Percentiles rank a stretch among this genome's conserved stretches.
These are phyloP conservation scores for Circinella umbellata DNA, from an alignment of 371 early-diverging fungal genomes.

Conservation along the genomic window DNA sequence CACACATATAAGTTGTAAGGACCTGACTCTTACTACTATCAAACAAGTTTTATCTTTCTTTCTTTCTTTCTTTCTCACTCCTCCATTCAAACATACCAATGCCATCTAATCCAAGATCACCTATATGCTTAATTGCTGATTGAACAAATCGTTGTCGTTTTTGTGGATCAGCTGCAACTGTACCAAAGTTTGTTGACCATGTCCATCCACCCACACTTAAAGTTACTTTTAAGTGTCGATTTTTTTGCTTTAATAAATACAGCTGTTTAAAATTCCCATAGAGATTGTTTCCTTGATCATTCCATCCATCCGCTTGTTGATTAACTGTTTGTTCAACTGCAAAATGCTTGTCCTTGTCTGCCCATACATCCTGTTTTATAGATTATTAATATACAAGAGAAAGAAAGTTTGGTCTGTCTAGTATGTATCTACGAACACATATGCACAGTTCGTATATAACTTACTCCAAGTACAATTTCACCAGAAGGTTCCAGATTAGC, in stretches of 20 bases:
- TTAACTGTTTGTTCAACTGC: constrained; percentile 49
- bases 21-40: too few relatives aligned
- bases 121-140: constrained; percentile 61
- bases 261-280: constrained; percentile 86
- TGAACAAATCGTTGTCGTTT: constrained; percentile 67
- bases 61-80: constrained; percentile 20
- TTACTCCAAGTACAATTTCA: constrained; percentile 64
- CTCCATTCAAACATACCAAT: constrained; percentile 37
- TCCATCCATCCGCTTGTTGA: constrained; percentile 61
- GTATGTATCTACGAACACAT: too few relatives aligned
- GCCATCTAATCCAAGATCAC: constrained; percentile 64
- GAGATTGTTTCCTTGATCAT: constrained; percentile 65
- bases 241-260: constrained; percentile 72
- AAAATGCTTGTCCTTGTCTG: constrained; percentile 54
- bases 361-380: constrained; percentile 42
- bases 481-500: constrained; percentile 76
- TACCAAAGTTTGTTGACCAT: constrained; percentile 83
- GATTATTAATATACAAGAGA: too few relatives aligned
- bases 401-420: too few relatives aligned
- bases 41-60: too few relatives aligned
- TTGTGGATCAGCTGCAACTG: constrained; percentile 62
- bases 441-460: not conserved
- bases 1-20: not conserved
- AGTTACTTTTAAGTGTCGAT: constrained; percentile 70
- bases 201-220: constrained; percentile 92